Evolutionary conservation across 2,329 filamentous ascomycete species (phyloP).

Genomic region (Saccharata proteae): DNA sequence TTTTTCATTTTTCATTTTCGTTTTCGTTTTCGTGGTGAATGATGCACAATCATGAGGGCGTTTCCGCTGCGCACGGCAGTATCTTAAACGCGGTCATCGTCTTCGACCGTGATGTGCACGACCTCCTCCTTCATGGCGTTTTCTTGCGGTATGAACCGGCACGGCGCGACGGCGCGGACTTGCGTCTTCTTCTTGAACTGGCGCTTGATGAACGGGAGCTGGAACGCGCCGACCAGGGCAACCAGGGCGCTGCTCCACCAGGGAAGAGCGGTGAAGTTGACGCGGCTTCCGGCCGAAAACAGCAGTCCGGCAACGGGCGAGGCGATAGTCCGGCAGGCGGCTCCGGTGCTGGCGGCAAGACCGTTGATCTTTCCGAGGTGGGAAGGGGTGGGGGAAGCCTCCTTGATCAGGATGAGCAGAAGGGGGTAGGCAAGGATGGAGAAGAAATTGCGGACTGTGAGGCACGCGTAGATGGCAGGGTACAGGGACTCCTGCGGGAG

Average conservation of each 20-base stretch:
- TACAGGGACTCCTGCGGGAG: slow-evolving; percentile 44
- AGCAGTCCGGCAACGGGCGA: slow-evolving; percentile 56
- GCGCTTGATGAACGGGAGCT: slow-evolving; percentile 43
- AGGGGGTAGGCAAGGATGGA: slow-evolving; percentile 58
- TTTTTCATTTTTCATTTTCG: too few relatives aligned
- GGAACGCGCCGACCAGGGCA: slow-evolving; percentile 42
- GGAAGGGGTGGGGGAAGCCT: slow-evolving; percentile 51
- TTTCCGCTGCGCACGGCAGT: too few relatives aligned
- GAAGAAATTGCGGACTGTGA: slow-evolving; percentile 53
- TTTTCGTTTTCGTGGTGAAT: too few relatives aligned
- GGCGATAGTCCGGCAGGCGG: slow-evolving; percentile 55
- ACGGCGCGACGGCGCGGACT: slow-evolving; percentile 21
- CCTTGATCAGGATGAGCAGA: slow-evolving; percentile 59
- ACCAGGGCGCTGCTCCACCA: slow-evolving; percentile 50
- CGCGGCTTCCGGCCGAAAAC: slow-evolving; percentile 48
- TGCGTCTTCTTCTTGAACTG: slow-evolving; percentile 31
- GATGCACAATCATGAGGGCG: too few relatives aligned
- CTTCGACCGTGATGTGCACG: slow-evolving; percentile 12
- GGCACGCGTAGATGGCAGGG: slow-evolving; percentile 51
- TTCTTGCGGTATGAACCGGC: slow-evolving; percentile 15
- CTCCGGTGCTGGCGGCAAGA: slow-evolving; percentile 59
- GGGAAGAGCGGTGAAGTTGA: slow-evolving; percentile 48
- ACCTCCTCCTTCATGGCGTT: slow-evolving; percentile 10
- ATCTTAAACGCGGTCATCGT: too few relatives aligned
- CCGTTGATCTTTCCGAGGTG: slow-evolving; percentile 61